Base-by-base conservation (phyloP, 2,329 filamentous ascomycete species). In the Fusarium odoratissimum region DNA sequence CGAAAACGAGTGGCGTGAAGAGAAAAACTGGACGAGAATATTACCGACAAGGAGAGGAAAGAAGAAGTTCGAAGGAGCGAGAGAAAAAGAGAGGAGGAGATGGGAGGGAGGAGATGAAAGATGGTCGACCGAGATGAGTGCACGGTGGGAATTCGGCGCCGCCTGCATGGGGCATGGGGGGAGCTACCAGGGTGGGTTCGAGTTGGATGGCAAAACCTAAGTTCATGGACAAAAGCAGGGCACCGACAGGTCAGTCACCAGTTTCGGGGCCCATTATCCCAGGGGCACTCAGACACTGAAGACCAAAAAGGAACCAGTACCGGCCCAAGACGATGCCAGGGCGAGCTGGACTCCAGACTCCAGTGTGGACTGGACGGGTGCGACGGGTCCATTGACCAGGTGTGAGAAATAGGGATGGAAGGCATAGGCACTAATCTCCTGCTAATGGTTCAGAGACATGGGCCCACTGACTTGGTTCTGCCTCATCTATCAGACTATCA, bases 1-100 rank as follows among this genome's bases (percentile, higher is more conserved):
- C 77, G 77, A 49, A 80, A 83, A 82, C 81, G 81, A 83, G 79
- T 68, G 82, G 79, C 79, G 70, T 74, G 80, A 82, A 83, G 77
- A 73, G 76, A 83, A 82, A 74, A 69, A 69, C 35, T 64, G 76
- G 73, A 78, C 72, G 74, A 76, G 72, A 68, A 75, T 51, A 69
- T 69, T 71, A 77, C 68, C 67, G 73, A 77, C 78, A 72, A 78
- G 67, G 70, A 74, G 73, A 74, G 73, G 69, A 73, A 72, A 67
- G 67, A 63, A 69, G 64, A 76, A 57, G 72, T 37, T 72, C 75
- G 73, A 75, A 76, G 71, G 71, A 61, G 71, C 66, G 67, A 71
- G 60, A 74, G 60, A 66, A 73, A 75, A 74, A 64, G 67, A 64
- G 75, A 63, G 73, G 72, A 73, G 75, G 72, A 65, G 72, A 64